These are phyloP conservation scores for Chalciporus chontae DNA, from an alignment of 768 basidiomycete species.

Conservation along the genomic window DNA sequence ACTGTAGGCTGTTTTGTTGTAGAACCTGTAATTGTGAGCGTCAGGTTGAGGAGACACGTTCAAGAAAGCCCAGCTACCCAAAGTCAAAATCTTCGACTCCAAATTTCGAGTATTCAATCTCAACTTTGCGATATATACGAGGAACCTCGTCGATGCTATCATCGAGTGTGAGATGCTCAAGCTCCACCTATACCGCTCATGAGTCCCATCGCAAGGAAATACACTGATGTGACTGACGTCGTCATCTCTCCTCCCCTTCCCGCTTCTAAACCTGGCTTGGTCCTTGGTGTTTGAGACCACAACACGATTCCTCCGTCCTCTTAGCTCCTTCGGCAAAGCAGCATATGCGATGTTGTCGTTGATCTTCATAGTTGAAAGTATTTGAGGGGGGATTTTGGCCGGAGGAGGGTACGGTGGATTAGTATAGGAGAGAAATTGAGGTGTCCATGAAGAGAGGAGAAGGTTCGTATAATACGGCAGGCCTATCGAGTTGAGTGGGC, in stretches of 20 bases:
- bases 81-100: conserved; percentile 99
- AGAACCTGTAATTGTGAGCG: conserved; percentile 55
- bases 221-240: conserved; percentile 25
- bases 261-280: conserved; percentile 83
- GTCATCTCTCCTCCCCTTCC: conserved; percentile 51
- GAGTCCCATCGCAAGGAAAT: neutral
- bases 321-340: conserved; percentile 78
- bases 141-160: conserved; percentile 63
- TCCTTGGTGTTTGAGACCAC: conserved; percentile 45
- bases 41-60: neutral
- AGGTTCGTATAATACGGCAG: conserved; percentile 76
- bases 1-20: conserved; percentile 86
- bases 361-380: conserved; percentile 74
- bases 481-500: conserved; percentile 86
- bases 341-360: conserved; percentile 93
- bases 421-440: conserved; percentile 52
- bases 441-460: conserved; percentile 65
- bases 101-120: conserved; percentile 98
- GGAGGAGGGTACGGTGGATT: conserved; percentile 59
- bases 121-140: conserved; percentile 82
- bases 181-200: conserved; percentile 40
- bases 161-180: conserved; percentile 51
- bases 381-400: conserved; percentile 72
- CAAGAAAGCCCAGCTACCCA: conserved; percentile 47
- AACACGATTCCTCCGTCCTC: conserved; percentile 79